These are phyloP conservation scores for Pseudogymnoascus sp. DNA, from an alignment of 2,329 filamentous ascomycete species.

Conservation along the genomic window DNA sequence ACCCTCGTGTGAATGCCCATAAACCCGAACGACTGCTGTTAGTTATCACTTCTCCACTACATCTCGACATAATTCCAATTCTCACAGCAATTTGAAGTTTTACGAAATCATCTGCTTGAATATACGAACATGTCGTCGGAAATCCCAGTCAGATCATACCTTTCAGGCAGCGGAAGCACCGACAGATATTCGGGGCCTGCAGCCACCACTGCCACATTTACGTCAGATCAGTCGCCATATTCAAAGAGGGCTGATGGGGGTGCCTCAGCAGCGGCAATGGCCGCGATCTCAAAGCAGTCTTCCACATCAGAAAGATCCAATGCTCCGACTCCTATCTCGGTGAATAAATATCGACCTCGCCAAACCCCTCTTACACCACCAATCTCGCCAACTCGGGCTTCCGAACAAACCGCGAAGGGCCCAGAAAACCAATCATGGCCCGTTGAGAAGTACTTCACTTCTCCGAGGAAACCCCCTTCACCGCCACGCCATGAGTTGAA, in stretches of 20 bases:
- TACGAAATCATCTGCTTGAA: neutral
- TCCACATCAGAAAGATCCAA: neutral
- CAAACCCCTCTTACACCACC: conserved; percentile 5
- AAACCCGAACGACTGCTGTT: neutral
- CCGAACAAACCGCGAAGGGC: neutral
- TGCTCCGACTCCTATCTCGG: neutral
- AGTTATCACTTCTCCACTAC: neutral
- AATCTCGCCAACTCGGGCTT: conserved; percentile 3
- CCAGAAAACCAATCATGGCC: neutral
- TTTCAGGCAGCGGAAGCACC: neutral
- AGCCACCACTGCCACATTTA: neutral
- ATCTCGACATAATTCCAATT: conserved; percentile 4
- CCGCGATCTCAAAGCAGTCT: neutral
- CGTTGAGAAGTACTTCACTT: neutral
- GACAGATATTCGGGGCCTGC: neutral
- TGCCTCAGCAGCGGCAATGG: neutral
- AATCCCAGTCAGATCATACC: conserved; percentile 8
- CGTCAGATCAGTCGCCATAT: conserved; percentile 1
- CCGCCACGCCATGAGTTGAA: neutral
- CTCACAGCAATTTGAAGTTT: neutral
- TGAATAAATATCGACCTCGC: neutral
- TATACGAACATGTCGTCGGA: conserved; percentile 5
- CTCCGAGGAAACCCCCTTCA: neutral
- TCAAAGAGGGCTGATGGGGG: neutral
- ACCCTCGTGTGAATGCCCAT: neutral